Base-by-base conservation (phyloP, 1,284 basidiomycete genomes). In the Porogramme epimiltina region DNA sequence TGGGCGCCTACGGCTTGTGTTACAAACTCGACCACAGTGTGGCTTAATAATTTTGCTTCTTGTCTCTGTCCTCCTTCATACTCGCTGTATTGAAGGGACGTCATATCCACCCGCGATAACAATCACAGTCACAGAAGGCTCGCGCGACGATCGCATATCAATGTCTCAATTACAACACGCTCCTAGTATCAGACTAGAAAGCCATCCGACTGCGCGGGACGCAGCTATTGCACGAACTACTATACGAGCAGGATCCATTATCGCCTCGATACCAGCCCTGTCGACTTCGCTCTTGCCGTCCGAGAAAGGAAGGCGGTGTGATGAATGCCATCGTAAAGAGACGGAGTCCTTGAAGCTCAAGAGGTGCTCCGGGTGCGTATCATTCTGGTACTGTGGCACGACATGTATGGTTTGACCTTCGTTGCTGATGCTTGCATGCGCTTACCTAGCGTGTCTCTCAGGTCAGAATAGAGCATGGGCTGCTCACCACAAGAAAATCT, bases 401-500 rank as follows among this genome's bases (percentile, higher is more conserved):
- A 62, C 73, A 66, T 91, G 87, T 89, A 69, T 68, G 79, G 59
- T 33, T 13, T 54, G 9, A 40, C 13, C 16, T 26, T 40, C 11
- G 9, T 38, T 9, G 18, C 20, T 20, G 24, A 42, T 36, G 13
- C n/a, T n/a, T 16, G 20, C 19, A 23, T 25, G 10, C 4, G 36
- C 52, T 45, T 28, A 47, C 28, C 20, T 26, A 9, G 23, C 15
- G 37, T 24, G n/a, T n/a, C 45, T 22, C 9, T 18, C 63, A 90
- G 87, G 88, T 68, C 88, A 91, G 62, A 70, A 51, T n/a, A 45
- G 63, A 24, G 81, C 89, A 47, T 91, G 88, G 88, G 76, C 74
- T 41, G 60, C 70, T 0, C 78, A 81, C 60, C 86, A 91, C 64
- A 82, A 75, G 58, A 76, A 74, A 42, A 74, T 89, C 24, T 91